Evolutionary conservation across 768 basidiomycete species (phyloP).

Genomic region (Mycena rosella): DNA sequence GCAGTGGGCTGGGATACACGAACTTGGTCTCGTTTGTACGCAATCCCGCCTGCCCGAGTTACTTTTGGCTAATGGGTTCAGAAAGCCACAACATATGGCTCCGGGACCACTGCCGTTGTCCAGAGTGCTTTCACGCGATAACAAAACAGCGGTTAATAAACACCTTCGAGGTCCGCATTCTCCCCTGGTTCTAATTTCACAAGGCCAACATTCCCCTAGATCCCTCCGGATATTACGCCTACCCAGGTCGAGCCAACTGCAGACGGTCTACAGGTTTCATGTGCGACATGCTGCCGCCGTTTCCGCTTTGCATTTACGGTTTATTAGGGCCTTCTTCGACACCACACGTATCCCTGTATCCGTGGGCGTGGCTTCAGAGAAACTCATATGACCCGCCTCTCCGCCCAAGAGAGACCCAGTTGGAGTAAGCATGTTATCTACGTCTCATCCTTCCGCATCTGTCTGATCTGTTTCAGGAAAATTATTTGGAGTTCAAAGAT

Average conservation of each 20-base stretch:
- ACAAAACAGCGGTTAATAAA: slow-evolving; percentile 94
- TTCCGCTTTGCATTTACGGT: slow-evolving; percentile 4
- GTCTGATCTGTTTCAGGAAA: slow-evolving; percentile 57
- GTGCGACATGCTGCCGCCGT: slow-evolving; percentile 53
- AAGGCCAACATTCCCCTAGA: slow-evolving; percentile 57
- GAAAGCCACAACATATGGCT: slow-evolving; percentile 91
- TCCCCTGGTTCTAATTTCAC: neutral
- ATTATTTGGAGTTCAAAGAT: slow-evolving; percentile 88
- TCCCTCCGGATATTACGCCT: slow-evolving; percentile 81
- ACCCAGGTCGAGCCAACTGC: slow-evolving; percentile 64
- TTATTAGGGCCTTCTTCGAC: slow-evolving; percentile 66
- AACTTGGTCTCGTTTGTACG: slow-evolving; percentile 84
- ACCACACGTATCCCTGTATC: slow-evolving; percentile 85
- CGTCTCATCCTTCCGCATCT: neutral
- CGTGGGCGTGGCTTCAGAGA: slow-evolving; percentile 85
- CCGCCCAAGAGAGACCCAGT: slow-evolving; percentile 40
- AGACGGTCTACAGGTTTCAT: slow-evolving; percentile 80
- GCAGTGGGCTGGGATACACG: slow-evolving; percentile 80
- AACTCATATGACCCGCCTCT: slow-evolving; percentile 86
- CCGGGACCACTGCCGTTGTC: slow-evolving; percentile 92
- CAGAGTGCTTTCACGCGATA: slow-evolving; percentile 85
- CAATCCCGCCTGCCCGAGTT: slow-evolving; percentile 26
- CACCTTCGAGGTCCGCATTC: slow-evolving; percentile 77
- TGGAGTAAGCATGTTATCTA: slow-evolving; percentile 58
- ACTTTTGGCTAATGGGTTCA: slow-evolving; percentile 1